Evolutionary conservation across 1,284 basidiomycete species (phyloP), one percentile per base, ranked within the genome.

Genomic region (Grifola frondosa): DNA sequence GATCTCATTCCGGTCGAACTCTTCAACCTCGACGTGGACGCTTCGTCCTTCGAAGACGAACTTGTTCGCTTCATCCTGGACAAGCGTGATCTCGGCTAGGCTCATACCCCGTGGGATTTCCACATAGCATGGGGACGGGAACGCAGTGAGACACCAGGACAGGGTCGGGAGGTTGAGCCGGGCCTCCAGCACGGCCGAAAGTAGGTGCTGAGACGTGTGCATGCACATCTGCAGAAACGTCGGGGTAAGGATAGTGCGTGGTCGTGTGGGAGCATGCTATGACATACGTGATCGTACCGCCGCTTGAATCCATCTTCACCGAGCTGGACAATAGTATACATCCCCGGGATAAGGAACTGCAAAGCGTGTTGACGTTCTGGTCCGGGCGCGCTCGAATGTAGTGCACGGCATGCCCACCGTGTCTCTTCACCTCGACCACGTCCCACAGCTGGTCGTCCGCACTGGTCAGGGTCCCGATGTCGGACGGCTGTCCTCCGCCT

Each of bases 211-310:
- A 0, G 81, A 83, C 1, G 88, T 91, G 60, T 91, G 88, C 73
- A 89, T 81, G 9, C 83, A 77, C 83, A 88, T 90, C 87, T 91
- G 46, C n/a, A n/a, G n/a, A n/a, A n/a, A n/a, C n/a, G n/a, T n/a
- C n/a, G n/a, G n/a, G 16, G 37, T 41, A n/a, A n/a, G n/a, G n/a
- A n/a, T n/a, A n/a, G n/a, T n/a, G n/a, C 15, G 31, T 33, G 30
- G 10, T 21, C 21, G 9, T 33, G 35, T 20, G 35, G 39, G 23
- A 21, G 28, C 40, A 31, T 34, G 44, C 35, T 13, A 42, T 11
- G n/a, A 68, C 84, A 46, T 65, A 87, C 88, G 69, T 91, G 89
- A 60, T 95, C 91, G 44, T 82, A 73, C 50, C 91, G 74, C 49
- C 88, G 70, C 42, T 79, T 76, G 68, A 78, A 85, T 26, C 86